These are phyloP conservation scores for Saxispiralis lemnorum DNA, from an alignment of 495 filamentous ascomycete genomes.

Conservation along the genomic window DNA sequence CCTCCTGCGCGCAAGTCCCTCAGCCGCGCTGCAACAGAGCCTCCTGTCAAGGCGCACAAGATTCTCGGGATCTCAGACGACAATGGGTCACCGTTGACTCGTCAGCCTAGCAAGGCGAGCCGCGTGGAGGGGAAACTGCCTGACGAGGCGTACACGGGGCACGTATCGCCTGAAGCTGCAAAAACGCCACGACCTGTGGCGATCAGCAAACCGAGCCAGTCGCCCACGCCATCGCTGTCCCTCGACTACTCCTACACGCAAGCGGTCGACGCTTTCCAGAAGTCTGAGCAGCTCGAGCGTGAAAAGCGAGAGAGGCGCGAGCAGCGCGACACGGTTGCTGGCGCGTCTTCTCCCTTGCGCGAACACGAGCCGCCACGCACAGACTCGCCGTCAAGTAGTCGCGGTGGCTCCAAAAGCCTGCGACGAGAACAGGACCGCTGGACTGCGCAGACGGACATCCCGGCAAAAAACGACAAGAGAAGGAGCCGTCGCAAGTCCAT, in stretches of 20 bases:
- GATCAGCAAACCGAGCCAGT: not conserved
- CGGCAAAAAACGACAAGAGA: conserved; percentile 15
- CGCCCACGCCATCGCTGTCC: conserved; percentile 5
- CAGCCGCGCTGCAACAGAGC: conserved; percentile 13
- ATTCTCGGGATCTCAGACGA: conserved; percentile 16
- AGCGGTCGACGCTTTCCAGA: conserved; percentile 11
- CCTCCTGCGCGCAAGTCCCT: not conserved
- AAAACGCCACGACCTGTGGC: not conserved
- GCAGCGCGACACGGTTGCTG: not conserved
- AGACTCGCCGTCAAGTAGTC: not conserved
- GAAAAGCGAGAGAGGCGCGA: not conserved
- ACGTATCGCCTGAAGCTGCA: too few species aligned
- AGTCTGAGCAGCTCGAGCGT: conserved; percentile 2
- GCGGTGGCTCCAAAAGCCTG: conserved; percentile 3
- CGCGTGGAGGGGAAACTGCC: not conserved
- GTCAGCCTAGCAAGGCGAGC: not conserved
- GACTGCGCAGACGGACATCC: conserved; percentile 19
- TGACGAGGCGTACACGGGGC: too few species aligned
- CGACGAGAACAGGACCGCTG: conserved; percentile 3
- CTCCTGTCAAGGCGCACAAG: conserved; percentile 21
- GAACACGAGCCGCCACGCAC: not conserved
- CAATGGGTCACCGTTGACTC: not conserved
- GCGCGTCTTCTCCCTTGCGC: not conserved
- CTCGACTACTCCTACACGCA: conserved; percentile 16
- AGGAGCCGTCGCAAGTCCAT: conserved; percentile 12